These are phyloP conservation scores for Penicillium lividum DNA, from an alignment of 495 filamentous ascomycete species.

Conservation along the genomic window DNA sequence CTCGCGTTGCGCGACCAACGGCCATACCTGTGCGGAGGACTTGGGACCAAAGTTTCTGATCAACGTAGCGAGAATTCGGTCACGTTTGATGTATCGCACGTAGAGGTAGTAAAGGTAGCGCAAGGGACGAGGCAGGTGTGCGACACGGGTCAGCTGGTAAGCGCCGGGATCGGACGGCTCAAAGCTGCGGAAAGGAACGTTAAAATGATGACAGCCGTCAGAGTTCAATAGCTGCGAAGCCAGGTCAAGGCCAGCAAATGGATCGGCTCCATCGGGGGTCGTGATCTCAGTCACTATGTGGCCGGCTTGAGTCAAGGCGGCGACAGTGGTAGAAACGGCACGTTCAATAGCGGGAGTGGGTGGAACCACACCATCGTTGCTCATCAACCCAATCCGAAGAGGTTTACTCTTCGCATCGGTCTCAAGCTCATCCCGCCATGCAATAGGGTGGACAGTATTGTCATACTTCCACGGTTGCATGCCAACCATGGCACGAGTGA, in stretches of 20 bases:
- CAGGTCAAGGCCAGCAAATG: slow-evolving; percentile 75
- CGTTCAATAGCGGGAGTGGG: slow-evolving; percentile 82
- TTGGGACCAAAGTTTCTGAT: slow-evolving; percentile 70
- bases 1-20: slow-evolving; percentile 74
- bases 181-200: slow-evolving; percentile 70
- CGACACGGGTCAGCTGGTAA: slow-evolving; percentile 67
- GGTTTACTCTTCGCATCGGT: slow-evolving; percentile 58
- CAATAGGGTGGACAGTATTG: slow-evolving; percentile 77
- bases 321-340: slow-evolving; percentile 69
- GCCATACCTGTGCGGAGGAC: slow-evolving; percentile 76
- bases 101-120: slow-evolving; percentile 88
- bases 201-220: slow-evolving; percentile 83
- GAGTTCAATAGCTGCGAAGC: slow-evolving; percentile 83
- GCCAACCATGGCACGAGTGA: slow-evolving; percentile 71
- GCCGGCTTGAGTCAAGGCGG: slow-evolving; percentile 66
- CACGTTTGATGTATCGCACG: slow-evolving; percentile 77
- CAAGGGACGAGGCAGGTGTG: slow-evolving; percentile 69
- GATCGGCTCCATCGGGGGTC: slow-evolving; percentile 57
- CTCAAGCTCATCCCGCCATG: slow-evolving; percentile 68
- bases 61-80: slow-evolving; percentile 76
- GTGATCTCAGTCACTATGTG: slow-evolving; percentile 76
- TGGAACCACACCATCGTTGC: slow-evolving; percentile 82
- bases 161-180: slow-evolving; percentile 85
- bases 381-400: slow-evolving; percentile 75
- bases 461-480: slow-evolving; percentile 96